Evolutionary conservation across 441 rosid species (phyloP), one percentile per base, ranked within the genome.

Genomic region (Mallotus japonicus): DNA sequence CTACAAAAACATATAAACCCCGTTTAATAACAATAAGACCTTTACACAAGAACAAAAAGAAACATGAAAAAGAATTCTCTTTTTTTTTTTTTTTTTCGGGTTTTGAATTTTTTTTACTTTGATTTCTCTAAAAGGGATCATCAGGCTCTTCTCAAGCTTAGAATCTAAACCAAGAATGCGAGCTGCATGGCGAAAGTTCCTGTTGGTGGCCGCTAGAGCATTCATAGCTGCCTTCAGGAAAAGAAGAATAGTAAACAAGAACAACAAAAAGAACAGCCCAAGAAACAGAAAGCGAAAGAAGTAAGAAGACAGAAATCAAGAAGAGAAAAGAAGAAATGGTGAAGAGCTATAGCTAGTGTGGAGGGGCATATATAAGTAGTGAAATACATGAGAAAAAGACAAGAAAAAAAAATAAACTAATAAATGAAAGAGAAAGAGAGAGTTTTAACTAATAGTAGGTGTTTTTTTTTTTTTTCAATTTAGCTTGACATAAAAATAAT

Each of bases 51-150:
- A 65, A 56, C 12, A 66, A 59, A 0, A 24, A 37, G 22, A 70
- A n/a, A 13, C 16, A 68, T 15, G 12, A 42, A 20, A 28, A 47
- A 16, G 10, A 54, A 51, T 51, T 12, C 10, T 54, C 6, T 22
- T 24, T 1, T 3, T 19, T 13, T 3, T 42, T 37, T 37, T 37
- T 37, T 3, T 34, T 34, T 34, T 34, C 2, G 32, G 2, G 40
- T 3, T 37, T 37, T 37, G 40, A 7, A n/a, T n/a, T 10, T 58
- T 14, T 47, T 54, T 60, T 37, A 88, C 98, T 87, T 93, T 93
- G 87, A 93, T 88, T 76, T 91, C 98, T 79, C 97, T 83, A 50
- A 87, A 88, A n/a, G 97, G 97, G 86, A 91, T 93, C 85, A 90
- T 77, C 66, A 91, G 97, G 79, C 91, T 86, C 79, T 53, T 83